Evolutionary conservation across 2,329 filamentous ascomycete genomes (phyloP), one percentile per base, ranked within the genome.

Genomic region (Paramyrothecium sp.): DNA sequence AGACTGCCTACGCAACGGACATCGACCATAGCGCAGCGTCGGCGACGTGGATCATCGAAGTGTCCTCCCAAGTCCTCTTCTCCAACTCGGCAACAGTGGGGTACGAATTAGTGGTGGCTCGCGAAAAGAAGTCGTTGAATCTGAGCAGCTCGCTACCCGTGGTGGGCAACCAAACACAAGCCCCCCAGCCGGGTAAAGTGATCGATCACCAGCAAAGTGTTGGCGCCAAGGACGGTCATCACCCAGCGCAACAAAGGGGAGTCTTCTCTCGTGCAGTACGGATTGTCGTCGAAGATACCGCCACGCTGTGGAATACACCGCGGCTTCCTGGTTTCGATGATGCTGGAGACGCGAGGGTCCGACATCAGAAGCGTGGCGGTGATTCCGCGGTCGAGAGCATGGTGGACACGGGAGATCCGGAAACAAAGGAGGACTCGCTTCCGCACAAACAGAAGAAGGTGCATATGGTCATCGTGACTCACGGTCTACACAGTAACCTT

Each of bases 401-500:
- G 22, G 67, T 68, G 19, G 65, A 75, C 53, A 73, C 71, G 13
- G 72, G 66, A 13, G 66, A 71, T 38, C 56, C 65, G 58, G 70
- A 66, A 58, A 66, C 65, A 49, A 53, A 65, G 22, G 58, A 67
- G 54, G 64, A 65, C 54, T 58, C 60, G 22, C 54, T 54, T 54
- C 62, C 62, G 48, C 81, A 75, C 61, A 89, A 87, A 70, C 82
- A 83, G 63, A 92, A 91, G 74, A 94, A 89, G 62, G 81, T 99
- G 2, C 95, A 99, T 70, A 78, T 99, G 47, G 95, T 99, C 22
- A 81, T 99, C 34, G 76, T 99, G 53, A 98, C 95, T 0, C 95
- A 99, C 75, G 95, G 95, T 0, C 74, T 99, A 61, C 95, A 99
- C 73, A 97, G 94, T 74, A 99, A 99, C 71, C 81, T 97, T 13